phyloP scores from a whole-genome alignment of 148 eudicot genomes.

The Heliosperma pusillum region DNA sequence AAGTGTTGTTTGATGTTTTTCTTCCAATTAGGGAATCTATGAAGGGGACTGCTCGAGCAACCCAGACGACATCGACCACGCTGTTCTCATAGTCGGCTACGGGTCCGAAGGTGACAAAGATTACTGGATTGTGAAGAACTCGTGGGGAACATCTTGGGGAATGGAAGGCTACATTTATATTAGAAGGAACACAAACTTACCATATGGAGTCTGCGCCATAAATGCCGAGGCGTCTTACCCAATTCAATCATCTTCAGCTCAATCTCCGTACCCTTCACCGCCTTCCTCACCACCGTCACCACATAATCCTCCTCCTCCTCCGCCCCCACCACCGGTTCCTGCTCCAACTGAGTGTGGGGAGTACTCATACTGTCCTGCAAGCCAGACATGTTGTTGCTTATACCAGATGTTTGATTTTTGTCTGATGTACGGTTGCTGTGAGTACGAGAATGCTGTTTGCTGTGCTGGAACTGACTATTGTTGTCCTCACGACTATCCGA shows the following conservation, averaged over 20 bases:
- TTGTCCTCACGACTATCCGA: slow-evolving; percentile 64
- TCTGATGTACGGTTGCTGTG: slow-evolving; percentile 58
- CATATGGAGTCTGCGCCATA: slow-evolving; percentile 58
- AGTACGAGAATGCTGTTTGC: slow-evolving; percentile 56
- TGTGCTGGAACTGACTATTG: slow-evolving; percentile 53
- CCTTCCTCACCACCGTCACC: neutral
- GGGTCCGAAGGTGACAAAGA: slow-evolving; percentile 44
- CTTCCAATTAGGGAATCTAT: slow-evolving; percentile 49
- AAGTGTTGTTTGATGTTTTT: neutral
- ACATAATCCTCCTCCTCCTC: neutral
- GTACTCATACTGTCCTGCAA: slow-evolving; percentile 48
- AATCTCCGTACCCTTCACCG: neutral
- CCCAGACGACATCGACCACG: slow-evolving; percentile 59
- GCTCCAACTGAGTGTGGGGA: slow-evolving; percentile 54
- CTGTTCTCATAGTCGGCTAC: slow-evolving; percentile 56
- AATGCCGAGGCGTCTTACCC: slow-evolving; percentile 75
- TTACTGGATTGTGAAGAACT: slow-evolving; percentile 79
- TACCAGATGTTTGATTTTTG: slow-evolving; percentile 40
- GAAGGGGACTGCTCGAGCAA: slow-evolving; percentile 59
- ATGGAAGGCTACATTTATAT: slow-evolving; percentile 54
- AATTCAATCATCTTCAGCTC: slow-evolving; percentile 21
- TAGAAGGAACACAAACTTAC: slow-evolving; percentile 32
- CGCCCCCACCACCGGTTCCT: slow-evolving; percentile 15
- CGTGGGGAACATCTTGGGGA: slow-evolving; percentile 77
- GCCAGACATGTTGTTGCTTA: slow-evolving; percentile 62